Evolutionary conservation across 176 grass and related monocot species (phyloP).

Genomic region (Musa beccarii): DNA sequence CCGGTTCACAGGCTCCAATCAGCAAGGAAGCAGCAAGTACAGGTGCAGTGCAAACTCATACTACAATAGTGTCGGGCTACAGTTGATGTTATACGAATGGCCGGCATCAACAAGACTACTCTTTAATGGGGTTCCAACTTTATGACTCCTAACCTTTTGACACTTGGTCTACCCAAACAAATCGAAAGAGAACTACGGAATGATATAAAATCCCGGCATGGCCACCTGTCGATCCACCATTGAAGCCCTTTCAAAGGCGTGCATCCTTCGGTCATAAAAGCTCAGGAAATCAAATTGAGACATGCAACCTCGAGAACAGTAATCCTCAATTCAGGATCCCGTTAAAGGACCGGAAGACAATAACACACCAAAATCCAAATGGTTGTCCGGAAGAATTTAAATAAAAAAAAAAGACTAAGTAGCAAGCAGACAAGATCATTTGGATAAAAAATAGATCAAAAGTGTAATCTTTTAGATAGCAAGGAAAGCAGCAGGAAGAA

Average conservation of each 20-base stretch:
- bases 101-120: not conserved
- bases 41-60: not conserved
- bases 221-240: not conserved
- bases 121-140: not conserved
- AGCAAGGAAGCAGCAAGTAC: not conserved
- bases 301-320: not conserved
- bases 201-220: not conserved
- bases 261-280: not conserved
- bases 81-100: not conserved
- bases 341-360: not conserved
- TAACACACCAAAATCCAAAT: not conserved
- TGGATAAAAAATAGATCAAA: not conserved
- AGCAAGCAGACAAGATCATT: not conserved
- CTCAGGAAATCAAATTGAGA: not conserved
- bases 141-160: not conserved
- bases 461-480: not conserved
- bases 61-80: not conserved
- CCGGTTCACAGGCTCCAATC: not conserved
- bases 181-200: not conserved
- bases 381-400: not conserved
- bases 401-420: not conserved
- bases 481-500: not conserved
- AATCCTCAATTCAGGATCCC: not conserved
- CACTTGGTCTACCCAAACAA: not conserved
- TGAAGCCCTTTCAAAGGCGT: not conserved